These are phyloP conservation scores for Tulasnella sp. DNA, from an alignment of 768 basidiomycete species.

Conservation along the genomic window DNA sequence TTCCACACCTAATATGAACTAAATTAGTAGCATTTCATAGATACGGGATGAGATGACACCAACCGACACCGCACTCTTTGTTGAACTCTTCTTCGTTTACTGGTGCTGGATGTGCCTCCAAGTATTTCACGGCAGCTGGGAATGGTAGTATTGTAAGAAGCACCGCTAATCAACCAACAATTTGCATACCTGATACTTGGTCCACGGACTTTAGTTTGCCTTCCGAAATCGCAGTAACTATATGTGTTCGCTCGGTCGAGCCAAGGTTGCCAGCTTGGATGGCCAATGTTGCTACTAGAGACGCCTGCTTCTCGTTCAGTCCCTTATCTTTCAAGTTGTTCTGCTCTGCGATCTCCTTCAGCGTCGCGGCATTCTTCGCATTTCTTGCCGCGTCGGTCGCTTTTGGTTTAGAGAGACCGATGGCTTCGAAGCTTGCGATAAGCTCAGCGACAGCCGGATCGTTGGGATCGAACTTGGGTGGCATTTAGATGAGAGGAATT, in stretches of 20 bases:
- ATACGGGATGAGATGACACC: conserved; percentile 36
- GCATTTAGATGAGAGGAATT: conserved; percentile 33
- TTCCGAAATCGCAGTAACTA: conserved; percentile 65
- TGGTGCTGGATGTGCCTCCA: conserved; percentile 58
- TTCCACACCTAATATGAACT: conserved; percentile 59
- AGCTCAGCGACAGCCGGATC: conserved; percentile 44
- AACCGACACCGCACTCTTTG: conserved; percentile 81
- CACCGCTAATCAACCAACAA: not conserved
- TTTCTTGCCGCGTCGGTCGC: conserved; percentile 79
- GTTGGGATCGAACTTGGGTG: conserved; percentile 42
- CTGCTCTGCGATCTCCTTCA: conserved; percentile 65
- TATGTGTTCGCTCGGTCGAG: conserved; percentile 55
- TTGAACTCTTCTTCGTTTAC: conserved; percentile 70
- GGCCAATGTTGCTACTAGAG: conserved; percentile 64
- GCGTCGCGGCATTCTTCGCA: conserved; percentile 65
- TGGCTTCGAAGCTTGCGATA: conserved; percentile 62
- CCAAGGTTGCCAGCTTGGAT: conserved; percentile 57
- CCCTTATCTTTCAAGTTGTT: conserved; percentile 46
- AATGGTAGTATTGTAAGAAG: not conserved
- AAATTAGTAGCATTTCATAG: not conserved
- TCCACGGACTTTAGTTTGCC: conserved; percentile 74
- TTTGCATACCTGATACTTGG: conserved; percentile 73
- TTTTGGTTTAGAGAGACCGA: conserved; percentile 71
- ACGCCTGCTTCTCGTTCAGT: conserved; percentile 75
- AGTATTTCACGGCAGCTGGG: conserved; percentile 71